Base-by-base conservation (phyloP, 495 filamentous ascomycete species). In the Sporormia fimetaria region DNA sequence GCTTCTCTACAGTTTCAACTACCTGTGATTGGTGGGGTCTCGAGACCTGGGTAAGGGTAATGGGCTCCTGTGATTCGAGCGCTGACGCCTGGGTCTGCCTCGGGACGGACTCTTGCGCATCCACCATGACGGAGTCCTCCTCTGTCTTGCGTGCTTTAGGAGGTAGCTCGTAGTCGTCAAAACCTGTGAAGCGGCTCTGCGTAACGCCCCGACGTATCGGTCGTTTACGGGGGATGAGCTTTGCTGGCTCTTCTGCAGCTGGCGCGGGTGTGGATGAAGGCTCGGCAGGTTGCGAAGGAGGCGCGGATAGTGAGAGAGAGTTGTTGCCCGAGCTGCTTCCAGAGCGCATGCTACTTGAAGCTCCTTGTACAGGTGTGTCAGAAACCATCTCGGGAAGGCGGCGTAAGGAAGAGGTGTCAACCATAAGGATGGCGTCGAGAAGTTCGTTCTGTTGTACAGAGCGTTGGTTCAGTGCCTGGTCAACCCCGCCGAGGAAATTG, bases 361-460 rank as follows among this genome's bases (percentile, higher is more conserved):
- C 5, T 45, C 17, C 10, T 26, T 38, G 33, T 22, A 38, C 26
- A 35, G 26, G 40, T 0, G 48, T 47, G 6, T 4, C 24, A 12
- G 41, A 37, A 11, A 42, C 37, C 2, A 45, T 28, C 16, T 55
- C 52, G 0, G 92, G 69, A 2, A 76, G 68, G 24, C 73, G 72
- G 41, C 79, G 74, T 12, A 95, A 63, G 18, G 68, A 62, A 40
- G 70, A 76, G 3, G 82, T 73, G 63, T 95, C 78, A 38, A 77
- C 79, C 8, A 63, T 75, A 12, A 96, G 59, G 33, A 98, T 94
- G 3, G 83, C 83, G 61, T 94, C 86, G 6, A 98, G 68, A 45
- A 98, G 94, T 47, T 94, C 87, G 33, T 79, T 85, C 58, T 95
- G 90, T 40, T 87, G 78, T 33, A 95, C 78, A 15, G 87, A 75